Base-by-base conservation (phyloP, 164 flowering plant species). In the Vitis riparia region DNA sequence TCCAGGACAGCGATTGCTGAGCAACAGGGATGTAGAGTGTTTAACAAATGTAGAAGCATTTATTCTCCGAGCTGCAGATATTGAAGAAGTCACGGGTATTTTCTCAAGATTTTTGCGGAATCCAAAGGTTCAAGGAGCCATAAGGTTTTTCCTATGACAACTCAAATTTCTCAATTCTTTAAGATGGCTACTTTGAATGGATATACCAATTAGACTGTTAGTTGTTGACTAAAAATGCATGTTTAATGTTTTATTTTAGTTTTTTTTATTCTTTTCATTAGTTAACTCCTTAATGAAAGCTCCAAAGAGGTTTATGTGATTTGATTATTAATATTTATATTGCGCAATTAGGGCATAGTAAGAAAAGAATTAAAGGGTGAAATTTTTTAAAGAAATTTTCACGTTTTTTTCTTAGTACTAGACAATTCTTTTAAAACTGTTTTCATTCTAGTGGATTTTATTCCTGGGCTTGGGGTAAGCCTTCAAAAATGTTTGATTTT, bases 41-140 rank as follows among this genome's bases (percentile, higher is more conserved):
- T 47, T 82, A 66, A 85, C 92, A 57, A 89, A 94, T 74, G 96
- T 92, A 17, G 97, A 90, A 79, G 92, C 91, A 23, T 94, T 94
- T 79, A 76, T 86, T 8, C 90, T 94, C 51, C 85, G 82, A 71
- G 96, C 85, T 63, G 73, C 79, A 48, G 98, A 94, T 72, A 80
- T 94, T 29, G 91, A 90, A 83, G 89, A 89, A 79, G 96, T 91
- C 60, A 86, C 92, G 9, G 73, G 80, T 63, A 76, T 82, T 49
- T 94, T 86, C 64, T 66, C 89, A 10, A 85, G 89, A 80, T 79
- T 78, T 73, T 75, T 94, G 79, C 80, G 91, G 30, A 88, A 80
- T 56, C 87, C 87, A 11, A 90, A 84, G 17, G 87, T 94, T 74
- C 91, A 87, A 75, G 85, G 91, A 74, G 94, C 96, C 71, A 82